These are phyloP conservation scores for Podospora fimiseda DNA, from an alignment of 495 filamentous ascomycete species.

Conservation along the genomic window DNA sequence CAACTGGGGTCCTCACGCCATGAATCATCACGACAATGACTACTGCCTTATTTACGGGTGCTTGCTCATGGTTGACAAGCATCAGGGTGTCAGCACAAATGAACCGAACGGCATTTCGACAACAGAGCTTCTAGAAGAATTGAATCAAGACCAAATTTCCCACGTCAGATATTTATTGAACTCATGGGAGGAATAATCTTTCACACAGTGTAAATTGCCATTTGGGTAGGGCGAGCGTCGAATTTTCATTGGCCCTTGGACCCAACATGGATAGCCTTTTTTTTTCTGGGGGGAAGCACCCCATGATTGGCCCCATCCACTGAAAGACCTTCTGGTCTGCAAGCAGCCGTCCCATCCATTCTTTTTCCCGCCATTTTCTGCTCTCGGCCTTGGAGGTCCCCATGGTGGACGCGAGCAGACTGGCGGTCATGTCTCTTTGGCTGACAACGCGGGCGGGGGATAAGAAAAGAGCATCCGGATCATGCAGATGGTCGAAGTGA, in stretches of 20 bases:
- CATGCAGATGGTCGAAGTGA: slow-evolving; percentile 5
- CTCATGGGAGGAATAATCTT: slow-evolving; percentile 6
- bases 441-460: background rate
- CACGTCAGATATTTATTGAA: slow-evolving; percentile 9
- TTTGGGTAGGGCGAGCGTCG: slow-evolving; percentile 5
- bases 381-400: background rate
- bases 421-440: background rate
- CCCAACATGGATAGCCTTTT: slow-evolving; percentile 13
- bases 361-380: slow-evolving; percentile 13
- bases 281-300: slow-evolving; percentile 9
- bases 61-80: slow-evolving; percentile 12
- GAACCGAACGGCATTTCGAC: slow-evolving; percentile 20
- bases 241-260: slow-evolving; percentile 15
- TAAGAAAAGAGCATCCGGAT: background rate
- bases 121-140: slow-evolving; percentile 27
- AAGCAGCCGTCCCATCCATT: slow-evolving; percentile 17
- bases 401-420: background rate
- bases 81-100: slow-evolving; percentile 10
- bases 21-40: slow-evolving; percentile 1
- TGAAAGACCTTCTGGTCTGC: slow-evolving; percentile 15
- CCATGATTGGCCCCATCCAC: slow-evolving; percentile 19
- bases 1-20: background rate
- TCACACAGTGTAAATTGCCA: slow-evolving; percentile 17
- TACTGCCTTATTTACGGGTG: slow-evolving; percentile 11
- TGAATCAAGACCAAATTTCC: slow-evolving; percentile 17